phyloP scores from a whole-genome alignment of 1,139 yeast species.

The Pichia sp. region DNA sequence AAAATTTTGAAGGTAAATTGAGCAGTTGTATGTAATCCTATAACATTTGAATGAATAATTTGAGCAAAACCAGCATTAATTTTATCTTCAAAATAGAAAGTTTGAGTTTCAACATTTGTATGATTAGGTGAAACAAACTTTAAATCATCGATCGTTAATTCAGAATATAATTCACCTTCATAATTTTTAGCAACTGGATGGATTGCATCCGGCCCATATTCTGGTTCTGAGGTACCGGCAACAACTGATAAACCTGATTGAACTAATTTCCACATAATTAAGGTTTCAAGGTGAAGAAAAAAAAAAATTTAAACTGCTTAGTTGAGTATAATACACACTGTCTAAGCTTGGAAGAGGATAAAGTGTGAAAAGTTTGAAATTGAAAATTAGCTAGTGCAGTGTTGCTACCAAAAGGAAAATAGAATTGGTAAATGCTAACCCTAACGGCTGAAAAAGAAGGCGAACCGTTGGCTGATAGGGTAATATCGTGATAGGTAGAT shows the following conservation, averaged over 20 bases:
- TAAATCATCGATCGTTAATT: conserved; percentile 54
- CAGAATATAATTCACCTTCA: conserved; percentile 43
- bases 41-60: conserved; percentile 84
- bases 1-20: conserved; percentile 86
- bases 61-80: conserved; percentile 85
- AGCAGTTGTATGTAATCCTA: conserved; percentile 86
- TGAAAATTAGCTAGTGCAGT: too few species aligned
- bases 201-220: conserved; percentile 87
- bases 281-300: background rate
- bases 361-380: too few species aligned
- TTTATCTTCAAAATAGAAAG: conserved; percentile 68
- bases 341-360: too few species aligned
- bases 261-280: conserved; percentile 28
- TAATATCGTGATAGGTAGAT: too few species aligned
- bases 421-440: too few species aligned
- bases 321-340: too few species aligned
- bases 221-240: conserved; percentile 96
- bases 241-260: conserved; percentile 68
- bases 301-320: background rate
- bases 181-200: conserved; percentile 61
- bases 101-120: conserved; percentile 93
- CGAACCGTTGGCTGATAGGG: too few species aligned
- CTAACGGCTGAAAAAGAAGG: too few species aligned
- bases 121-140: conserved; percentile 66
- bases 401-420: too few species aligned